phyloP scores from a whole-genome alignment of 2,329 filamentous ascomycete genomes.

The Pleurostoma richardsiae region DNA sequence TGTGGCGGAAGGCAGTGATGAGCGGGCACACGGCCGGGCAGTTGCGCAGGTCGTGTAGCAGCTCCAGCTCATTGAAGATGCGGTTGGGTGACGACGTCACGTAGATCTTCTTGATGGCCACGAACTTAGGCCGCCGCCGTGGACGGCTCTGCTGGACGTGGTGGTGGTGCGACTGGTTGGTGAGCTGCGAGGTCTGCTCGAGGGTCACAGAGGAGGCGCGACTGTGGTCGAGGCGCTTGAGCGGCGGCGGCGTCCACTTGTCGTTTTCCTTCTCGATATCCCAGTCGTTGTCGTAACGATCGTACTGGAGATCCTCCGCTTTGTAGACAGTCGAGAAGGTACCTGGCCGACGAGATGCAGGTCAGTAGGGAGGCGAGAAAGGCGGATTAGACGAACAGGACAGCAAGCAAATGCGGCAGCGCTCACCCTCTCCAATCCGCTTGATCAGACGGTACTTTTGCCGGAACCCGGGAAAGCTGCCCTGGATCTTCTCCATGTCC shows the following conservation, averaged over 20 bases:
- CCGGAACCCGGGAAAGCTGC: slow-evolving; percentile 77
- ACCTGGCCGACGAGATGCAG: slow-evolving; percentile 42
- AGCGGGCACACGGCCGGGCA: slow-evolving; percentile 87
- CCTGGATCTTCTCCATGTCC: slow-evolving; percentile 82
- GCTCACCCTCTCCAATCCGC: slow-evolving; percentile 86
- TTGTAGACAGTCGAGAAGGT: slow-evolving; percentile 99
- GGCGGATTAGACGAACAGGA: too few species aligned
- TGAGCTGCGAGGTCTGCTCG: slow-evolving; percentile 9
- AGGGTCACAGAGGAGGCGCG: slow-evolving; percentile 21
- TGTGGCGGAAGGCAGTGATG: slow-evolving; percentile 92
- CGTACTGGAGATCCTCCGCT: slow-evolving; percentile 85
- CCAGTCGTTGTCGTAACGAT: slow-evolving; percentile 81
- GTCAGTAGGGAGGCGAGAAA: too few species aligned
- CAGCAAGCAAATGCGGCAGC: too few species aligned
- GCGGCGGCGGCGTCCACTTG: slow-evolving; percentile 65
- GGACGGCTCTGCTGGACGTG: slow-evolving; percentile 31
- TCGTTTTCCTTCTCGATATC: slow-evolving; percentile 65
- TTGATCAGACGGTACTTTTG: slow-evolving; percentile 87
- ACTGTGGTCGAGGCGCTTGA: slow-evolving; percentile 41
- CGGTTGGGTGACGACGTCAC: slow-evolving; percentile 91
- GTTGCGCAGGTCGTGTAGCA: slow-evolving; percentile 80
- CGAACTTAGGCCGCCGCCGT: slow-evolving; percentile 57
- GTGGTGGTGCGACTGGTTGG: slow-evolving; percentile 18
- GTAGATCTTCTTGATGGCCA: slow-evolving; percentile 99
- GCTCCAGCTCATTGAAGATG: slow-evolving; percentile 93